These are phyloP conservation scores for Fusarium xyrophilum DNA, from an alignment of 2,329 filamentous ascomycete species.

Conservation along the genomic window DNA sequence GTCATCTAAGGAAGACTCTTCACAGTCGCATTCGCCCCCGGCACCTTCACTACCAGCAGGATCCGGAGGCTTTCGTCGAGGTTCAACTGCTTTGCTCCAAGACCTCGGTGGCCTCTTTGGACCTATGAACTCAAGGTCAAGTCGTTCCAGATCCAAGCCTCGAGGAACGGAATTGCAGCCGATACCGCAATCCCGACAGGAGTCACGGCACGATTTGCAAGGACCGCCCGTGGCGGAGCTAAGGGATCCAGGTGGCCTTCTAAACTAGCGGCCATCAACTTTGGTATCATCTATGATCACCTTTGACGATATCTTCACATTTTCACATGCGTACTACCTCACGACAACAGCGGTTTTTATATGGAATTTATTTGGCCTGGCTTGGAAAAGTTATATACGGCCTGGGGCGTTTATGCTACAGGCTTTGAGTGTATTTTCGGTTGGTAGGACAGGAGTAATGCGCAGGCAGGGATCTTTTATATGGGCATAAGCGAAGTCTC, in stretches of 20 bases:
- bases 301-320: constrained; percentile 22
- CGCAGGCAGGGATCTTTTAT: constrained; percentile 1
- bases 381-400: constrained; percentile 25
- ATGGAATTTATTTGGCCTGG: constrained; percentile 1
- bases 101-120: constrained; percentile 63
- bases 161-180: constrained; percentile 55
- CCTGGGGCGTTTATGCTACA: constrained; percentile 23
- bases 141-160: constrained; percentile 42
- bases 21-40: constrained; percentile 47
- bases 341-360: constrained; percentile 26
- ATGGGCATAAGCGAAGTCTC: constrained; percentile 4
- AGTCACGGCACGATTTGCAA: constrained; percentile 44
- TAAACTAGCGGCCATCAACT: constrained; percentile 38
- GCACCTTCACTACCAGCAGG: constrained; percentile 55
- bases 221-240: constrained; percentile 46
- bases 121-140: constrained; percentile 48
- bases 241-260: constrained; percentile 51
- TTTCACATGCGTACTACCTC: constrained; percentile 23
- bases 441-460: constrained; percentile 19
- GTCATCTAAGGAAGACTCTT: constrained; percentile 51
- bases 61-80: constrained; percentile 56
- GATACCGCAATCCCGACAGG: constrained; percentile 52
- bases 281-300: background rate
- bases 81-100: constrained; percentile 64
- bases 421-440: constrained; percentile 2